Evolutionary conservation across 2,329 filamentous ascomycete genomes (phyloP), one percentile per base, ranked within the genome.

Genomic region (Trichoderma aggressivum): DNA sequence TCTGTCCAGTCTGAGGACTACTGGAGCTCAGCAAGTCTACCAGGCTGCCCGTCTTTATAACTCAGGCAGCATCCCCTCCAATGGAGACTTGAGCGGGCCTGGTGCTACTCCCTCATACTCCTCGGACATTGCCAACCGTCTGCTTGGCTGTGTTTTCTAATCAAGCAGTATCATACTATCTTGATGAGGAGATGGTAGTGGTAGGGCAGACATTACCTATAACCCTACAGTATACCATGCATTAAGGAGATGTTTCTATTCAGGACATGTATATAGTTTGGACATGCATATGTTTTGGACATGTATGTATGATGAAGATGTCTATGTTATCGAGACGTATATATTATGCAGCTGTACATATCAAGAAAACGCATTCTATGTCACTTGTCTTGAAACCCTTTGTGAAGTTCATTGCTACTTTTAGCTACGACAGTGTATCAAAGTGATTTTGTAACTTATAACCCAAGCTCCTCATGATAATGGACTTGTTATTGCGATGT

Each of bases 31-130:
- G 32, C 53, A 53, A 26, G 53, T 59, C 63, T 75, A 75, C 47
- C 72, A 71, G 47, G 73, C 73, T 53, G 74, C 74, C 21, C 73
- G 74, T 43, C 67, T 71, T 30, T 75, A 75, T 21, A 75, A 75
- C 74, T 68, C 59, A 16, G 74, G 74, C 47, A 74, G 73, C 21
- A 73, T 73, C 58, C 66, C 74, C 60, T 72, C 71, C 62, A 60
- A 60, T 24, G 70, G 74, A 70, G 65, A 74, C 64, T 73, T 72
- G 69, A 64, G 73, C 66, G 70, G 63, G 21, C 53, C 71, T 55
- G 65, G 58, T 30, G 55, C 59, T 28, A 74, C 74, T 26, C 26
- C 70, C 12, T 75, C 73, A 26, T 75, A 75, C 71, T 71, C 71
- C 26, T 67, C 72, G n/a, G 70, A 74, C 30, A 72, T 75, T 65